Percentiles rank a stretch among this genome's conserved stretches.
Conservation (phyloP, 2,329 filamentous ascomycete genomes). For the Chalaropsis thielavioides region DNA sequence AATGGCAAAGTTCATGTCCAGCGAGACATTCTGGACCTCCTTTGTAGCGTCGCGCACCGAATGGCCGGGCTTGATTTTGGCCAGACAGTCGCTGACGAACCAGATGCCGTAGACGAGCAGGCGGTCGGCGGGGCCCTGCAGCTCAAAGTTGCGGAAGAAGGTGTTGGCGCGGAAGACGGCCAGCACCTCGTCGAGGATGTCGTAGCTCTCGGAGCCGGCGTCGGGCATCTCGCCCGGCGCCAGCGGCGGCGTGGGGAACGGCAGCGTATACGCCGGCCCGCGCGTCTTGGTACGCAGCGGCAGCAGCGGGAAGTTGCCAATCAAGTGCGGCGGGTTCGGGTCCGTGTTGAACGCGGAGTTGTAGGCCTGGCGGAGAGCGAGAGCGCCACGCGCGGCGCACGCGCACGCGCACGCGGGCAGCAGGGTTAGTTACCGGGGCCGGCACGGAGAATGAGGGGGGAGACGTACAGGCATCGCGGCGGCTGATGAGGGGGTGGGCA, state of each 20-base stretch:
- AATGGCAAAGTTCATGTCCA: slow-evolving; percentile 85
- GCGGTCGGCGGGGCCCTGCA: slow-evolving; percentile 87
- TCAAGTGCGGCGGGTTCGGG: slow-evolving; percentile 45
- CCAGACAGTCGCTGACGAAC: slow-evolving; percentile 80
- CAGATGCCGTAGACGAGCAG: slow-evolving; percentile 94
- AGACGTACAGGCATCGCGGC: slow-evolving; percentile 5
- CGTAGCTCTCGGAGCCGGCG: slow-evolving; percentile 82
- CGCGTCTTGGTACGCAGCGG: slow-evolving; percentile 89
- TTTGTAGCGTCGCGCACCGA: slow-evolving; percentile 44
- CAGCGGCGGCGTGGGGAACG: slow-evolving; percentile 41
- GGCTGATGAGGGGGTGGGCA: not conserved
- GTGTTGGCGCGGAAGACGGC: slow-evolving; percentile 93
- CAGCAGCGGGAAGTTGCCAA: slow-evolving; percentile 88
- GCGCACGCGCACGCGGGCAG: no score
- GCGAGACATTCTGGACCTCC: slow-evolving; percentile 77
- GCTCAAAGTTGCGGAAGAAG: slow-evolving; percentile 98
- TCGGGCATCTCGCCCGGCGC: slow-evolving; percentile 52
- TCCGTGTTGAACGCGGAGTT: slow-evolving; percentile 91
- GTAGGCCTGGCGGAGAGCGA: slow-evolving; percentile 53
- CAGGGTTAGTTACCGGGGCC: not conserved
- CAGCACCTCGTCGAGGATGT: slow-evolving; percentile 88
- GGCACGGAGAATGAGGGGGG: not conserved
- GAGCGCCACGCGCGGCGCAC: not conserved
- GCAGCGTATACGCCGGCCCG: slow-evolving; percentile 83
- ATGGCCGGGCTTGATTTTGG: slow-evolving; percentile 69